These are phyloP conservation scores for Tolypocladium tundrense DNA, from an alignment of 2,329 filamentous ascomycete genomes.

Conservation along the genomic window DNA sequence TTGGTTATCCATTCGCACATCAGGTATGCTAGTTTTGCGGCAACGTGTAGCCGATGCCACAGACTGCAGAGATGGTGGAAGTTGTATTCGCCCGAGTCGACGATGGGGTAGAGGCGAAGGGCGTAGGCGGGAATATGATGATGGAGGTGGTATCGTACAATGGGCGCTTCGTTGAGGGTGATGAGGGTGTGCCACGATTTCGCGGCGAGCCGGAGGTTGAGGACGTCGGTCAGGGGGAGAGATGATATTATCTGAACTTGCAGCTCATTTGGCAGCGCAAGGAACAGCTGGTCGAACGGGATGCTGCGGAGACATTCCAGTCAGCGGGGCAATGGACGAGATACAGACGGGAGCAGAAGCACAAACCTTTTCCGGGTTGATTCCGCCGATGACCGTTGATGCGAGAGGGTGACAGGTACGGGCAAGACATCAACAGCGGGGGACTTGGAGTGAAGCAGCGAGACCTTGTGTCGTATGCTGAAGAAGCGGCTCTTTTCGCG, in stretches of 20 bases:
- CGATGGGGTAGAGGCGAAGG: conserved; percentile 45
- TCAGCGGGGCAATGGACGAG: conserved; percentile 7
- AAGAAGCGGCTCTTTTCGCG: conserved; percentile 33
- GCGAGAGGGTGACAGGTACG: conserved; percentile 4
- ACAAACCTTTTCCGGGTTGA: conserved; percentile 21
- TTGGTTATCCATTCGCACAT: conserved; percentile 57
- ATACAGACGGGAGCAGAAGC: background rate
- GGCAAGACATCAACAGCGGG: conserved; percentile 8
- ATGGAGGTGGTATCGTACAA: conserved; percentile 50
- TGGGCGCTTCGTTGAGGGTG: conserved; percentile 48
- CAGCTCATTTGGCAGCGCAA: conserved; percentile 48
- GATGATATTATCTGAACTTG: conserved; percentile 53
- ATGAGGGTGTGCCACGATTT: conserved; percentile 50
- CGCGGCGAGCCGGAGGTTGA: conserved; percentile 48
- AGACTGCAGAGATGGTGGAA: conserved; percentile 53
- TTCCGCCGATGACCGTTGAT: conserved; percentile 14
- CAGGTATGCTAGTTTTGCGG: conserved; percentile 49
- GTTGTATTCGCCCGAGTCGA: conserved; percentile 36
- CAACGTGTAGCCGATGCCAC: conserved; percentile 56
- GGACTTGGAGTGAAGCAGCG: conserved; percentile 24
- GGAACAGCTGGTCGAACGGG: conserved; percentile 47
- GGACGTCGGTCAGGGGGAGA: conserved; percentile 48
- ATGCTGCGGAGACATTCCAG: conserved; percentile 19
- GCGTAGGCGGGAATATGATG: conserved; percentile 52
- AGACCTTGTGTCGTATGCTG: conserved; percentile 27